Evolutionary conservation across 1,139 yeast genomes (phyloP), one percentile per base, ranked within the genome.

Genomic region (Candida sp.): DNA sequence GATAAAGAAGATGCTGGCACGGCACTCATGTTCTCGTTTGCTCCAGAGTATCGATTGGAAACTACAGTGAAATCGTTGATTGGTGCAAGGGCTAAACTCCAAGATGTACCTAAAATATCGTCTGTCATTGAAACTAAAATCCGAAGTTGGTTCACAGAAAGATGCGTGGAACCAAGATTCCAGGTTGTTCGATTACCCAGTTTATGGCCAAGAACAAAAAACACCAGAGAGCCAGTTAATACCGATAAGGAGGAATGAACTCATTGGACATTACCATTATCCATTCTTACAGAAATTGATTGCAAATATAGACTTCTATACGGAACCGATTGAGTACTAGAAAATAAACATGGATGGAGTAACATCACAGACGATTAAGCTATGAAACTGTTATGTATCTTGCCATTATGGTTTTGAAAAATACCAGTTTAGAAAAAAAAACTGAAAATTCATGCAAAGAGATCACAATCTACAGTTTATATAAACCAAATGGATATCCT

Each of bases 81-180:
- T 43, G 99, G 99, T 0, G 86, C 97, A 1, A 75, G 97, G 43
- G 91, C 98, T 0, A 85, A 93, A 58, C 71, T 95, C 34, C 96
- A 91, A 63, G 93, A 95, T 57, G 90, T 93, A 11, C 98, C 99
- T 7, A 90, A 93, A 57, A 82, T 95, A 34, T 82, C 96, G 6
- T 83, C 89, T 41, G 70, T 95, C 40, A 82, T 95, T 32, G 98
- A 93, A 57, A 80, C 82, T 47, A 84, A 84, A 50, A 75, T 95
- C 39, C 77, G 95, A 50, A 84, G 84, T 49, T 90, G 97, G 96
- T 90, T 95, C 60, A 82, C 84, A 27, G 97, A 90, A 53, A 73
- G 97, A 48, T 89, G 97, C 57, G 95, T 95, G 5, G 95, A 89
- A 53, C 99, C 99, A 1, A 73, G 96, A 50, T 91, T 85, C 56